Evolutionary conservation across 805 yeast genomes (phyloP).

Genomic region (Candida ovalis): DNA sequence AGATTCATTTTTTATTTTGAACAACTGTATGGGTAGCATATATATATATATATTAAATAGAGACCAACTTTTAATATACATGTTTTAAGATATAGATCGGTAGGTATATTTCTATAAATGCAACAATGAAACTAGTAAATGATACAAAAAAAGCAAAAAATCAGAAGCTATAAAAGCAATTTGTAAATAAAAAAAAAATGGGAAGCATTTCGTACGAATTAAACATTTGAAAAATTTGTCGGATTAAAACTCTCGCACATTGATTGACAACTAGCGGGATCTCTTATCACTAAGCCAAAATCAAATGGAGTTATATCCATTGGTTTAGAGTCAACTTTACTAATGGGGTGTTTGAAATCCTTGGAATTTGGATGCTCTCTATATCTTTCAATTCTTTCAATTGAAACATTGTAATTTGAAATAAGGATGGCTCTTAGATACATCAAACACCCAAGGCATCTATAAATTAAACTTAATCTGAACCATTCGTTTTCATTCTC

Average conservation of each 20-base stretch:
- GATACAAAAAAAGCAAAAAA: neutral
- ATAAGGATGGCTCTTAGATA: constrained; percentile 12
- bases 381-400: constrained; percentile 18
- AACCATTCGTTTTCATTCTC: constrained; percentile 2
- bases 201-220: too few species aligned
- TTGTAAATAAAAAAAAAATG: neutral
- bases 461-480: constrained; percentile 12
- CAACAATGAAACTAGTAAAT: neutral
- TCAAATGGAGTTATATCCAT: constrained; percentile 11
- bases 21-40: neutral
- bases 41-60: too few species aligned
- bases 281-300: constrained; percentile 2
- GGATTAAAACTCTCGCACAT: constrained; percentile 2
- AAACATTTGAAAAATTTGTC: neutral
- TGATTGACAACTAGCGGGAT: neutral
- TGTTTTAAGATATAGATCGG: too few species aligned
- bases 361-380: constrained; percentile 16
- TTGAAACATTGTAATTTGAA: constrained; percentile 18
- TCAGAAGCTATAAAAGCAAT: neutral
- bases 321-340: constrained; percentile 8
- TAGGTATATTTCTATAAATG: too few species aligned
- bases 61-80: neutral
- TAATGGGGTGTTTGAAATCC: constrained; percentile 16
- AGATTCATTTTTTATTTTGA: neutral
- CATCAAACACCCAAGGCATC: constrained; percentile 14